These are phyloP conservation scores for Aspergillus sparsus DNA, from an alignment of 495 filamentous ascomycete genomes.

Conservation along the genomic window DNA sequence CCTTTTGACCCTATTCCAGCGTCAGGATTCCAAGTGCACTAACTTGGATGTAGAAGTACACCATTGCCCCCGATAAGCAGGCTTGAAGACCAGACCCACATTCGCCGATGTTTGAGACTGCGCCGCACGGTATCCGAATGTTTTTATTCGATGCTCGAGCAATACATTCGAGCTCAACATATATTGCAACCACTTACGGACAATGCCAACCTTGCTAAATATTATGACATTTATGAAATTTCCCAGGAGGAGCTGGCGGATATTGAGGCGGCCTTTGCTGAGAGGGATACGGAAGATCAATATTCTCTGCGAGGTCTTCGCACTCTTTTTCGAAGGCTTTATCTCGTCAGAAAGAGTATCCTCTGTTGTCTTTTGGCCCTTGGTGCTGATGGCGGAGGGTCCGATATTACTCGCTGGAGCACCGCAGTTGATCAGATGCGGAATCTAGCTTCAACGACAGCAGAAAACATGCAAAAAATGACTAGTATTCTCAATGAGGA, in stretches of 20 bases:
- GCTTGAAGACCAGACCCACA: constrained; percentile 75
- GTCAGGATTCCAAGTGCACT: constrained; percentile 27
- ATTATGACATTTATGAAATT: constrained; percentile 90
- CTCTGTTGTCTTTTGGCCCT: constrained; percentile 85
- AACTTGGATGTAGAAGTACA: constrained; percentile 63
- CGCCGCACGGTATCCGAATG: constrained; percentile 70
- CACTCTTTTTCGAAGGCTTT: constrained; percentile 73
- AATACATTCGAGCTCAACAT: constrained; percentile 65
- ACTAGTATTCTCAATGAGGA: constrained; percentile 75
- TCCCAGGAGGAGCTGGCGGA: constrained; percentile 73
- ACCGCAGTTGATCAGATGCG: constrained; percentile 75
- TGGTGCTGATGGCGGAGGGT: constrained; percentile 78
- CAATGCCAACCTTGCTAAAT: constrained; percentile 80
- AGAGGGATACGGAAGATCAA: constrained; percentile 65
- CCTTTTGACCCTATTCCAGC: neutral
- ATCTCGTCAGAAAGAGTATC: constrained; percentile 77
- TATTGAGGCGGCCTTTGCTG: constrained; percentile 59
- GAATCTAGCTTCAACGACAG: constrained; percentile 58
- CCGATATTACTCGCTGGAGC: constrained; percentile 79
- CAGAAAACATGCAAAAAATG: constrained; percentile 56
- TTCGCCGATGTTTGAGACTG: constrained; percentile 73
- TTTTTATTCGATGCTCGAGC: constrained; percentile 67
- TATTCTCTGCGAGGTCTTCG: constrained; percentile 81
- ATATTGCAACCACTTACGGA: constrained; percentile 71
- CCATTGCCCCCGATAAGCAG: constrained; percentile 83